These are phyloP conservation scores for Pseudocercospora fijiensis DNA, from an alignment of 2,329 filamentous ascomycete species.

Conservation along the genomic window DNA sequence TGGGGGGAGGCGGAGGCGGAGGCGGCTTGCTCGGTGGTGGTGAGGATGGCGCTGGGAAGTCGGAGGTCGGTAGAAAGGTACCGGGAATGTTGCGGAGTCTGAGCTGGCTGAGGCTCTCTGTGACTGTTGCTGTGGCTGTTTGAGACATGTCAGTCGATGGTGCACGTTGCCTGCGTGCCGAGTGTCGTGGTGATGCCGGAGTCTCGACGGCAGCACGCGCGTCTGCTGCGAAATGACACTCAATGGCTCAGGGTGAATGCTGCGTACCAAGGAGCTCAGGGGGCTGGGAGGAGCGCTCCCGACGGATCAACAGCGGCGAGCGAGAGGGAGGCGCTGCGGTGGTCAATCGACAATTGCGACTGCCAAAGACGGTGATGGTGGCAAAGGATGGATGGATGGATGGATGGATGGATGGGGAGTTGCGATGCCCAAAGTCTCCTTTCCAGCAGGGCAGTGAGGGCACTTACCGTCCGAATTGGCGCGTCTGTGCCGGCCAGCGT, in stretches of 20 bases:
- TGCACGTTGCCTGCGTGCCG: background rate
- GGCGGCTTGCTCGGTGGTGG: slow-evolving; percentile 10
- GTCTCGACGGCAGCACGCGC: background rate
- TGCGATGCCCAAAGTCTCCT: slow-evolving; percentile 19
- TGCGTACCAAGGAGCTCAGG: background rate
- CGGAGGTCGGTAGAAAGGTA: slow-evolving; percentile 14
- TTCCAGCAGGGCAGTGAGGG: slow-evolving; percentile 22
- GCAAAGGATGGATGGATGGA: background rate
- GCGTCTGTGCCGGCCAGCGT: slow-evolving; percentile 11
- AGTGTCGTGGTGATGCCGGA: background rate
- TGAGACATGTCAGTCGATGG: slow-evolving; percentile 6
- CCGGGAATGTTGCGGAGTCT: slow-evolving; percentile 14
- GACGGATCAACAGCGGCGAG: background rate
- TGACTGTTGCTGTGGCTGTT: background rate
- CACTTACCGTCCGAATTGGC: slow-evolving; percentile 23
- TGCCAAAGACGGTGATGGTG: slow-evolving; percentile 12
- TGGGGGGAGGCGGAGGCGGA: slow-evolving; percentile 7
- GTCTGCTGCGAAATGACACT: background rate
- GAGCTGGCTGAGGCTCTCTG: slow-evolving; percentile 7
- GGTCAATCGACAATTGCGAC: slow-evolving; percentile 11
- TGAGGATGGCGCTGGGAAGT: slow-evolving; percentile 14
- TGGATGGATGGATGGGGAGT: slow-evolving; percentile 12
- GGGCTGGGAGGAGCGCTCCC: background rate
- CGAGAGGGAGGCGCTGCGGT: slow-evolving; percentile 1
- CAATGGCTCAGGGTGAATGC: background rate